These are phyloP conservation scores for Beta macrorhiza DNA, from an alignment of 179 eudicot genomes.

Conservation along the genomic window DNA sequence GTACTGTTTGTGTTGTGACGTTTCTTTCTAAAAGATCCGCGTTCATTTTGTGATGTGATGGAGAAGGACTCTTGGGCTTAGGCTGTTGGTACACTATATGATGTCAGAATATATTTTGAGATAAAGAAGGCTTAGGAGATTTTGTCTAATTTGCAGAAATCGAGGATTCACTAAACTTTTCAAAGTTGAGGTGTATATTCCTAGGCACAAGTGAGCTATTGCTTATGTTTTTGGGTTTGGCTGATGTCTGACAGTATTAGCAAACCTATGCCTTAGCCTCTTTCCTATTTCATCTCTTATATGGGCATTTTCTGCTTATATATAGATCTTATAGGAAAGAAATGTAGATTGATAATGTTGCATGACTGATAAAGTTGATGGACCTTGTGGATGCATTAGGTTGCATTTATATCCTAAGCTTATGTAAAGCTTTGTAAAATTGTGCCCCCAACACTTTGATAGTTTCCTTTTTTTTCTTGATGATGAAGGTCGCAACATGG, in stretches of 20 bases:
- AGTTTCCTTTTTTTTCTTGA: neutral
- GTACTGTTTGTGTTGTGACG: neutral
- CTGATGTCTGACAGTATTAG: neutral
- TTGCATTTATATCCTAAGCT: neutral
- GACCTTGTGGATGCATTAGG: neutral
- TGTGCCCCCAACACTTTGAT: neutral
- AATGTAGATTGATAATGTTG: neutral
- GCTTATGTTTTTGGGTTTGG: neutral
- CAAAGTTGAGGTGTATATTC: neutral
- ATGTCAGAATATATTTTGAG: neutral
- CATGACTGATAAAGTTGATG: neutral
- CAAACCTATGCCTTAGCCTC: neutral
- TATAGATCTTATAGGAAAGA: neutral
- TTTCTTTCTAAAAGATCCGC: slow-evolving; percentile 1
- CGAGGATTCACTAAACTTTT: neutral
- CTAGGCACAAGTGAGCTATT: neutral
- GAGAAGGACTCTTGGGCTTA: neutral
- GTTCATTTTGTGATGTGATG: slow-evolving; percentile 3
- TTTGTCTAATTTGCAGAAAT: neutral
- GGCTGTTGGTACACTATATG: too few relatives aligned
- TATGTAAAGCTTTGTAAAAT: neutral
- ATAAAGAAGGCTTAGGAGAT: neutral
- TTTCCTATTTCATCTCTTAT: neutral
- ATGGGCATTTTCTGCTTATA: neutral
- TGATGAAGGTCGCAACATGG: neutral